These are phyloP conservation scores for Salicornia ramosissima DNA, from an alignment of 148 eudicot species.

Conservation along the genomic window DNA sequence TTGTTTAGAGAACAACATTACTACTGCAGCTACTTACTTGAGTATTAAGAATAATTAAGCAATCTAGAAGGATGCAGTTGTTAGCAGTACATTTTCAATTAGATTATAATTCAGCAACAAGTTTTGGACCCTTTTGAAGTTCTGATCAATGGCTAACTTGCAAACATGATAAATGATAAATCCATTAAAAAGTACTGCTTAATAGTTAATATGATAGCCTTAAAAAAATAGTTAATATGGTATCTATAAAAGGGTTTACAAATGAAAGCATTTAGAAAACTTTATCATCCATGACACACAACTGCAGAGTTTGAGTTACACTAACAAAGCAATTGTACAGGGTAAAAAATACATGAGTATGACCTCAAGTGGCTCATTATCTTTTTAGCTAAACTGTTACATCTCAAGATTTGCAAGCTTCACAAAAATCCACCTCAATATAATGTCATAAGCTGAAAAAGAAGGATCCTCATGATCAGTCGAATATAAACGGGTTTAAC, in stretches of 20 bases:
- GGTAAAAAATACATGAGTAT: not conserved
- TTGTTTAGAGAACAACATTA: slow-evolving; percentile 5
- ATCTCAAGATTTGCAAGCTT: not conserved
- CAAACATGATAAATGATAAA: not conserved
- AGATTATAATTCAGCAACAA: not conserved
- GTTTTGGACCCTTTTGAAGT: slow-evolving; percentile 12
- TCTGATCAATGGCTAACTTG: not conserved
- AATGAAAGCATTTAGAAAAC: not conserved
- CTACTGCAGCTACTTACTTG: not conserved
- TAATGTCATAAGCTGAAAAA: not conserved
- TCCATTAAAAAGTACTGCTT: not conserved
- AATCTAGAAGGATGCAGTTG: slow-evolving; percentile 3
- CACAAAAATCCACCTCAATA: not conserved
- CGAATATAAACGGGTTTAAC: not conserved
- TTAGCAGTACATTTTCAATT: not conserved
- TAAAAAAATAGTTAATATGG: too few relatives aligned
- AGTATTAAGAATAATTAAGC: not conserved
- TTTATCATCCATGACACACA: not conserved
- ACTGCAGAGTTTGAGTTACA: not conserved
- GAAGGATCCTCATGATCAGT: not conserved
- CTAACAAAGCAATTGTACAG: not conserved
- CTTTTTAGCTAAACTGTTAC: not conserved
- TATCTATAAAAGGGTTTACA: not conserved
- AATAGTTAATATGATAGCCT: not conserved
- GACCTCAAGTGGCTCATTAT: not conserved